Percentiles rank a stretch among this genome's conserved stretches.
Conservation (phyloP, 306 rosid genomes). For the Phaseolus lunatus region DNA sequence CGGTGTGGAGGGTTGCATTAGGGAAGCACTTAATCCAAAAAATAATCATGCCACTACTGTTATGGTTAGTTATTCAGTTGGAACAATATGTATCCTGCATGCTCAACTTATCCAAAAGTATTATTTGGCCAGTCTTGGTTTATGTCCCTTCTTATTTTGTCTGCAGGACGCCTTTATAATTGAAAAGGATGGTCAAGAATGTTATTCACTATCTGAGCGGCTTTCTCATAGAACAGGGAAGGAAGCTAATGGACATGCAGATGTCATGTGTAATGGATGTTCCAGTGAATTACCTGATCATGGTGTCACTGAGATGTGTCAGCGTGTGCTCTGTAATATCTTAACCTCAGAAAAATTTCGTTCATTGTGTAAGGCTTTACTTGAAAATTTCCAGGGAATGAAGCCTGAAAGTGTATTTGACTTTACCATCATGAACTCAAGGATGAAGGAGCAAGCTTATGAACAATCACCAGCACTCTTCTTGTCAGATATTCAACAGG, state of each 20-base stretch:
- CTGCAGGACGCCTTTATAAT: conserved; percentile 59
- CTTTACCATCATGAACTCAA: conserved; percentile 66
- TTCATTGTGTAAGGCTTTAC: conserved; percentile 67
- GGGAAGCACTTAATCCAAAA: conserved; percentile 55
- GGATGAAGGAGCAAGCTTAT: conserved; percentile 79
- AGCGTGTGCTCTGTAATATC: conserved; percentile 60
- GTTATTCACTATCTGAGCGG: conserved; percentile 42
- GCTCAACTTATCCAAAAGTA: conserved; percentile 27
- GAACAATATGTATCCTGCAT: conserved; percentile 39
- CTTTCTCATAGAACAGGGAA: conserved; percentile 52
- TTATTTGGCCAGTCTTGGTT: conserved; percentile 4
- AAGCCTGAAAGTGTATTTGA: conserved; percentile 75
- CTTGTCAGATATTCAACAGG: conserved; percentile 89
- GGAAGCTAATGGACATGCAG: conserved; percentile 56
- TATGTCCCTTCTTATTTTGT: conserved; percentile 34
- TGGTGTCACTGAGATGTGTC: conserved; percentile 59
- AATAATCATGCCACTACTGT: conserved; percentile 41
- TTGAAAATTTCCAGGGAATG: conserved; percentile 74
- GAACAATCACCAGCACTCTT: conserved; percentile 78
- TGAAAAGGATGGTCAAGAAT: conserved; percentile 52
- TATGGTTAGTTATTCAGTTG: conserved; percentile 58
- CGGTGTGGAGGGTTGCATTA: conserved; percentile 65
- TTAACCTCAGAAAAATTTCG: conserved; percentile 73
- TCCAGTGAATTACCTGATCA: conserved; percentile 54
- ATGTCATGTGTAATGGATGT: conserved; percentile 55